These are phyloP conservation scores for Schwanniomyces sp. DNA, from an alignment of 805 yeast species.

Conservation along the genomic window DNA sequence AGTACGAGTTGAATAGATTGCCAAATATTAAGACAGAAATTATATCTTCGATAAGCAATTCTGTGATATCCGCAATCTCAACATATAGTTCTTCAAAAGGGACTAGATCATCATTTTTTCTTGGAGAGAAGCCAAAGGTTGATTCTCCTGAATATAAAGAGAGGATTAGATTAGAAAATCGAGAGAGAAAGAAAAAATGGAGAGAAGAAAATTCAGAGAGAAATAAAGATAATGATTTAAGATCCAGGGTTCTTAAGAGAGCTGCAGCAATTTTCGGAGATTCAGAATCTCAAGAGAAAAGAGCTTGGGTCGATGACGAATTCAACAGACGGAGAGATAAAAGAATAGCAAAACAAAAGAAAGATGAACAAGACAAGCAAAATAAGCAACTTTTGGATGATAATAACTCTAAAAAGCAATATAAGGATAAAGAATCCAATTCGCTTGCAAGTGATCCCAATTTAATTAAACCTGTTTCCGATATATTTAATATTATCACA, in stretches of 20 bases:
- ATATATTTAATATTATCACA: slow-evolving; percentile 35
- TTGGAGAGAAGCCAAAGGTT: slow-evolving; percentile 22
- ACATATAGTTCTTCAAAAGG: slow-evolving; percentile 19
- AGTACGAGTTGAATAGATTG: background rate
- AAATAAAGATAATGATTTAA: slow-evolving; percentile 84
- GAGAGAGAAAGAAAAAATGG: slow-evolving; percentile 82
- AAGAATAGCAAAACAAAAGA: slow-evolving; percentile 49
- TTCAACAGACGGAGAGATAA: slow-evolving; percentile 64
- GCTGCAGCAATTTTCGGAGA: slow-evolving; percentile 70
- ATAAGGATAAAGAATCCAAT: slow-evolving; percentile 17
- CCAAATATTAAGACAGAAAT: slow-evolving; percentile 7
- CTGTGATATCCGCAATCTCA: slow-evolving; percentile 23
- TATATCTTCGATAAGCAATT: slow-evolving; percentile 14
- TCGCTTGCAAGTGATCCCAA: slow-evolving; percentile 21
- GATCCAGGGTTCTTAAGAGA: slow-evolving; percentile 72
- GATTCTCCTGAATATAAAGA: slow-evolving; percentile 48
- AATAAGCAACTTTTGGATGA: slow-evolving; percentile 11
- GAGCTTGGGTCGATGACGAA: slow-evolving; percentile 73
- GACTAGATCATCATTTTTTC: slow-evolving; percentile 10
- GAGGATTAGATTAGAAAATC: slow-evolving; percentile 61
- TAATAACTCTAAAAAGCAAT: slow-evolving; percentile 10
- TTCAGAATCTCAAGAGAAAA: slow-evolving; percentile 48
- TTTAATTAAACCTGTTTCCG: slow-evolving; percentile 27
- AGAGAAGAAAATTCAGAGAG: slow-evolving; percentile 75
- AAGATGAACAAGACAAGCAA: slow-evolving; percentile 19